These are phyloP conservation scores for Diaporthe nobilis DNA, from an alignment of 2,329 filamentous ascomycete genomes.

Conservation along the genomic window DNA sequence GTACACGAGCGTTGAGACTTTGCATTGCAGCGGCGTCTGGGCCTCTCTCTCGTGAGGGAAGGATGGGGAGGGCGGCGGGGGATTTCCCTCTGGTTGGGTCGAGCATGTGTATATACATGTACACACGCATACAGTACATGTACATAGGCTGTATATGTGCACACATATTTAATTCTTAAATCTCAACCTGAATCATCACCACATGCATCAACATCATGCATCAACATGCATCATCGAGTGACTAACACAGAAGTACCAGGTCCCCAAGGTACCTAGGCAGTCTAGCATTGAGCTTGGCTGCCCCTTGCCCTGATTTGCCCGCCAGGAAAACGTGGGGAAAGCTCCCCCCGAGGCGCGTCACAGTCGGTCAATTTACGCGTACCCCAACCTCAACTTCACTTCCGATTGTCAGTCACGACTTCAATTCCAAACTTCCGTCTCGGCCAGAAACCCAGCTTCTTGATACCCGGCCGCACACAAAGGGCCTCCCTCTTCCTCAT, in stretches of 20 bases:
- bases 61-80: not conserved
- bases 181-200: not conserved
- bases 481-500: not conserved
- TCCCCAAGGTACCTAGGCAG: not conserved
- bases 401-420: not conserved
- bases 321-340: not conserved
- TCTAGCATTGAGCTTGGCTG: not conserved
- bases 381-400: not conserved
- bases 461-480: not conserved
- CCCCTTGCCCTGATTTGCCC: not conserved
- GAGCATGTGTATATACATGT: constrained; percentile 1
- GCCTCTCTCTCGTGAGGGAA: not conserved
- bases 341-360: constrained; percentile 7
- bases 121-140: not conserved
- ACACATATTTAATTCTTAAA: constrained; percentile 20
- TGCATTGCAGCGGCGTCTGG: constrained; percentile 40
- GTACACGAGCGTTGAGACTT: constrained; percentile 36
- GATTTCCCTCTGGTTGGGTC: not conserved
- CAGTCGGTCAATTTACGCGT: constrained; percentile 29
- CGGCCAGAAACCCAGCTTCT: not conserved
- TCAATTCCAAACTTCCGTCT: not conserved
- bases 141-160: not conserved
- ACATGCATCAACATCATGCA: not conserved
- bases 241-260: not conserved
- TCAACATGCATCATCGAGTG: not conserved